phyloP scores from a whole-genome alignment of 2,329 filamentous ascomycete genomes.

The Cadophora malorum region DNA sequence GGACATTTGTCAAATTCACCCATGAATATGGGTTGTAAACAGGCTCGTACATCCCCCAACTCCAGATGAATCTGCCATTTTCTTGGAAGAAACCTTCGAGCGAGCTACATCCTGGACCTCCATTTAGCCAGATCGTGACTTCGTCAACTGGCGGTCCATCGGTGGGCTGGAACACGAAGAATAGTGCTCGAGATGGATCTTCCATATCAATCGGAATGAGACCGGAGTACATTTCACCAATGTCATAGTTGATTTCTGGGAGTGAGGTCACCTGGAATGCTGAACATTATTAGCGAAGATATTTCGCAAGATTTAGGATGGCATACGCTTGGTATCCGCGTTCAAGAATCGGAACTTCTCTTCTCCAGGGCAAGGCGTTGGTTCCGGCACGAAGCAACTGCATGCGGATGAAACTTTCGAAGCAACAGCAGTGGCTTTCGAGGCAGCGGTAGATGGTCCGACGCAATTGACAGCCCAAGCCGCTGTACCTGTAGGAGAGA shows the following conservation, averaged over 20 bases:
- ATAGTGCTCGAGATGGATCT: constrained; percentile 50
- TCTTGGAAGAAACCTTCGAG: constrained; percentile 47
- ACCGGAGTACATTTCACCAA: constrained; percentile 41
- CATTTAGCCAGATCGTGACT: constrained; percentile 56
- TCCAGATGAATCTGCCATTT: constrained; percentile 47
- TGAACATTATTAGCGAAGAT: constrained; percentile 24
- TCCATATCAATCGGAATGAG: constrained; percentile 59
- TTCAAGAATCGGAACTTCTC: constrained; percentile 28
- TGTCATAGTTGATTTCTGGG: constrained; percentile 37
- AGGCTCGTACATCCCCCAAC: constrained; percentile 39
- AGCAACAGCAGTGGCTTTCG: constrained; percentile 13
- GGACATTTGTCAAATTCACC: constrained; percentile 51
- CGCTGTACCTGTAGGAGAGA: constrained; percentile 21
- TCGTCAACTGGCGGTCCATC: constrained; percentile 52
- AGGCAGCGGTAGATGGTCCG: constrained; percentile 17
- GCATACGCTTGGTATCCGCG: constrained; percentile 24
- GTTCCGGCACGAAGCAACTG: constrained; percentile 22
- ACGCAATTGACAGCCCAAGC: constrained; percentile 21
- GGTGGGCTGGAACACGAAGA: constrained; percentile 61
- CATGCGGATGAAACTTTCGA: constrained; percentile 24
- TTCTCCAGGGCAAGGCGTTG: constrained; percentile 18
- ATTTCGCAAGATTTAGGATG: background rate
- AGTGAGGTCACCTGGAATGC: constrained; percentile 33
- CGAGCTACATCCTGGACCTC: constrained; percentile 56
- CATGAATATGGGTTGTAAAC: constrained; percentile 35